Evolutionary conservation across 495 filamentous ascomycete species (phyloP).

Genomic region (Tuber magnatum): DNA sequence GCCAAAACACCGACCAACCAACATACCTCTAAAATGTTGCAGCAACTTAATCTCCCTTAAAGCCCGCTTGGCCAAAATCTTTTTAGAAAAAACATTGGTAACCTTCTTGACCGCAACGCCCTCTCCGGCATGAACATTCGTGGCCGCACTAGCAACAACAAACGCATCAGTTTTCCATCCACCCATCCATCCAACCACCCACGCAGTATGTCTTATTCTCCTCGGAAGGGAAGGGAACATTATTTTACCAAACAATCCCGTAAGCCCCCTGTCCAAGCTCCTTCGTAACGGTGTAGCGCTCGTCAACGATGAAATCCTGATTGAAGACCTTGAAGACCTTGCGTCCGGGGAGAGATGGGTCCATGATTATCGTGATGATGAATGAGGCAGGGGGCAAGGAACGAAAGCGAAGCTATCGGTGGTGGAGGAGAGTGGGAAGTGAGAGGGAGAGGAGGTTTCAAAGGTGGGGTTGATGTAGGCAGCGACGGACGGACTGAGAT

Average conservation of each 20-base stretch:
- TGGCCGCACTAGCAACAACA: conserved; percentile 62
- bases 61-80: conserved; percentile 96
- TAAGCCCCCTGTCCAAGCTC: conserved; percentile 97
- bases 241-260: conserved; percentile 88
- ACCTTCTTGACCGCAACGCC: conserved; percentile 99
- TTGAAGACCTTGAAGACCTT: conserved; percentile 99
- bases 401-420: neutral
- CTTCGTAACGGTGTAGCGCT: conserved; percentile 97
- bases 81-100: conserved; percentile 99
- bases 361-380: conserved; percentile 28
- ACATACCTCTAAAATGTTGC: conserved; percentile 81
- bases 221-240: neutral
- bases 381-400: neutral
- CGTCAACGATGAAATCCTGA: conserved; percentile 98
- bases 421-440: neutral
- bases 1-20: neutral
- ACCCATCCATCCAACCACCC: neutral
- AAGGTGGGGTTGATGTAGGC: conserved; percentile 1
- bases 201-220: neutral
- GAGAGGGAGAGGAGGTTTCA: neutral
- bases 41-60: conserved; percentile 96
- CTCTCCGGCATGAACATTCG: conserved; percentile 81
- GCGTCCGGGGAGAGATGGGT: conserved; percentile 58
- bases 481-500: neutral
- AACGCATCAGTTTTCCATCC: conserved; percentile 5